Base-by-base conservation (phyloP, 2,329 filamentous ascomycete species). In the Ustulina deusta region DNA sequence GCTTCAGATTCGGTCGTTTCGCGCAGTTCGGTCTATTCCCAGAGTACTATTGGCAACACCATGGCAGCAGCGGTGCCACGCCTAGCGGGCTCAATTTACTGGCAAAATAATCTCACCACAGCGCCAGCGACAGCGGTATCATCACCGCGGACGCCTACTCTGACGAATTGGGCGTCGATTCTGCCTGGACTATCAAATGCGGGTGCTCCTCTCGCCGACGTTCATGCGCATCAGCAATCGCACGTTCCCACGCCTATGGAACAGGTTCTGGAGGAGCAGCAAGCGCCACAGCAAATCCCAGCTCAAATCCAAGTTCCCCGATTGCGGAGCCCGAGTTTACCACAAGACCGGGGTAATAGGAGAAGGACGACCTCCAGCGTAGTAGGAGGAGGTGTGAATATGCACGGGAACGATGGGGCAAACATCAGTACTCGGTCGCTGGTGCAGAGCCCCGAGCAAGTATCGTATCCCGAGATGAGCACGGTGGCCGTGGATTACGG, bases 321-420 rank as follows among this genome's bases (percentile, higher is more conserved):
- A 17, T 42, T 71, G 17, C 69, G 66, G 49, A 71, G 66, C 22
- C 66, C 66, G 15, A 69, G 66, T 32, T 13, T 66, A 48, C 69
- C 63, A 13, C 68, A 65, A 34, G 68, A 65, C 20, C 54, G 65
- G 6, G 38, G 25, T 1, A 60, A 58, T 54, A 63, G 66, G 65
- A 60, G 49, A 17, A 61, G 62, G 9, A 65, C 68, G 6, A 27
- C 55, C 36, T 63, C 66, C 1, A 48, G 40, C 22, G 4, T 40
- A 20, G 34, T 52, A 22, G 42, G 46, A 29, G 48, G 61, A 27
- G 42, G 46, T 6, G 11, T 40, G 25, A 13, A 20, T 25, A 38
- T 17, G 25, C 40, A 51, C 4, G 48, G 15, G 2, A n/a, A 1
- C 1, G 54, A 55, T 3, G 36, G 20, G 3, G 25, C 38, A 6